Percentiles rank a stretch among this genome's conserved stretches.
Evolutionary conservation across 2,329 filamentous ascomycete genomes (phyloP).

Genomic region (Xylaria polymorpha): DNA sequence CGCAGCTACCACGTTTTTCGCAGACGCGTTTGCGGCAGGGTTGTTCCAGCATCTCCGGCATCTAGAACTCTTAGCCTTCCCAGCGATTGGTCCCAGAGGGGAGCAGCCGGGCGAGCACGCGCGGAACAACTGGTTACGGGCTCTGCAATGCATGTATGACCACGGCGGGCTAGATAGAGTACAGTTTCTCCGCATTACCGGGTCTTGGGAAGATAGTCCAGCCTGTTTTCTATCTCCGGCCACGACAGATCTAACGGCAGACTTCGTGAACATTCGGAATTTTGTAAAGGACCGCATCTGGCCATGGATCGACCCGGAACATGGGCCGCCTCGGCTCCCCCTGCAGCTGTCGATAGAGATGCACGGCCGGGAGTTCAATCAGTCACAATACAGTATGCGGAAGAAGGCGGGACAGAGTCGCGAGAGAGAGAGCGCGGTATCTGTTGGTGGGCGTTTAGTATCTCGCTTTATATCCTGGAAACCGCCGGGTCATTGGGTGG

Average conservation of each 20-base stretch:
- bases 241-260: not conserved
- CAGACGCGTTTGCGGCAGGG: not conserved
- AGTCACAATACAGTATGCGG: constrained; percentile 12
- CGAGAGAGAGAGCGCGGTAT: not conserved
- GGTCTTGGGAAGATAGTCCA: not conserved
- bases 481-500: not conserved
- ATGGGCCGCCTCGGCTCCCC: constrained; percentile 7
- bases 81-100: not conserved
- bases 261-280: not conserved
- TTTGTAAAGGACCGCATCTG: constrained; percentile 7
- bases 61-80: not conserved
- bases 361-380: not conserved
- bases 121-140: not conserved
- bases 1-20: constrained; percentile 7
- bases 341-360: constrained; percentile 3
- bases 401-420: not conserved
- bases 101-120: not conserved
- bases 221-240: not conserved
- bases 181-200: not conserved
- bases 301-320: constrained; percentile 13
- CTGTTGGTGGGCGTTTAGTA: not conserved
- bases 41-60: not conserved
- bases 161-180: not conserved
- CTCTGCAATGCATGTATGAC: not conserved
- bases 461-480: constrained; percentile 6